A percentile compares a stretch with the other conserved stretches of the same genome.
Conservation (phyloP, 371 early-diverging fungal species). For the Mortierella sp. region DNA sequence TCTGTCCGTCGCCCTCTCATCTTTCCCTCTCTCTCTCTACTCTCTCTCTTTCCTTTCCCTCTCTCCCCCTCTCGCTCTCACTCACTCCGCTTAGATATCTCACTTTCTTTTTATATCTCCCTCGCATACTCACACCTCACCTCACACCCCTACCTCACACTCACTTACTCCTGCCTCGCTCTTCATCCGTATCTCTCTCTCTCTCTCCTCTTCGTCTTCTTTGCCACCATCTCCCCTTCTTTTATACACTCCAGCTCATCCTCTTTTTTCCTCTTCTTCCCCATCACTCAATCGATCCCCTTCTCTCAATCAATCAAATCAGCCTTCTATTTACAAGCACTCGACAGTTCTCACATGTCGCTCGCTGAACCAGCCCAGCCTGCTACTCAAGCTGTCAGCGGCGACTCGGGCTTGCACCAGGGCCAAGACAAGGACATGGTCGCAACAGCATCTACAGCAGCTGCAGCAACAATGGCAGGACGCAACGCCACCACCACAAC, state of each 20-base stretch:
- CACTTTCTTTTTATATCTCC: background rate
- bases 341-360: slow-evolving; percentile 25
- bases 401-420: slow-evolving; percentile 17
- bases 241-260: slow-evolving; percentile 9
- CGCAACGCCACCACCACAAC: background rate
- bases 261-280: background rate
- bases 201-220: slow-evolving; percentile 1
- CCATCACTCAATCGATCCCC: background rate
- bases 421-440: slow-evolving; percentile 6
- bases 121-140: background rate
- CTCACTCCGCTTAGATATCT: background rate
- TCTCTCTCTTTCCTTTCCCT: background rate
- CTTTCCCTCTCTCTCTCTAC: background rate
- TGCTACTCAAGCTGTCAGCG: slow-evolving; percentile 23
- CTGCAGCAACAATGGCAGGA: background rate
- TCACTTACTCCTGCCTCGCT: background rate
- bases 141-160: background rate
- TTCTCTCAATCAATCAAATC: slow-evolving; percentile 9
- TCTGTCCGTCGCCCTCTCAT: background rate
- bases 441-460: background rate
- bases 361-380: slow-evolving; percentile 37
- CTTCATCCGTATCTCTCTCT: background rate
- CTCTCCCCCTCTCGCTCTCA: background rate
- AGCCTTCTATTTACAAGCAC: background rate
- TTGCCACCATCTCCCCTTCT: background rate